Evolutionary conservation across 305 asterid species (phyloP), one percentile per base, ranked within the genome.

Genomic region (Fraxinus baroniana): DNA sequence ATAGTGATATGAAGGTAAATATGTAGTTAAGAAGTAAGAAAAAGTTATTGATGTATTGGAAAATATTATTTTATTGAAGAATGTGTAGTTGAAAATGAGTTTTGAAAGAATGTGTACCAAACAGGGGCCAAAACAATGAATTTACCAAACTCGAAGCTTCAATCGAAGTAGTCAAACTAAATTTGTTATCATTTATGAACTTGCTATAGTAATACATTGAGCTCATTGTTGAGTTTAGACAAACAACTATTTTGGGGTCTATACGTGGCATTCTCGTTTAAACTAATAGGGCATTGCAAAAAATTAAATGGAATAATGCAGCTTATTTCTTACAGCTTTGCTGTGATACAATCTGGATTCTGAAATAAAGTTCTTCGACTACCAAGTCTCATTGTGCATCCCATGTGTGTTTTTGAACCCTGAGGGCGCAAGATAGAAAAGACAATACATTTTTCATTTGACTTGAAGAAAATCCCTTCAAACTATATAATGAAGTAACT

Each of bases 371-470:
- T 96, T 91, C 87, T 94, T 84, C 98, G 90, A 84, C 93, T 87
- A 33, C 99, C 99, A 78, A 96, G 97, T 86, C 99, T 92, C 99
- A 93, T 94, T 77, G 99, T 96, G 90, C 95, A 92, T 87, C 99
- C 99, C 98, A 94, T 93, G 80, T 93, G 94, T 82, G 98, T 94
- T 91, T 87, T 93, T 70, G 98, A 96, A 81, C 97, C 97, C 98
- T 93, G 86, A 39, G 78, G 79, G 64, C 39, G 83, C 9, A 39
- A 62, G 15, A 86, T 15, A 18, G 41, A 70, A 28, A 77, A 28
- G 83, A 79, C 26, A 77, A 64, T 36, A 7, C 64, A 84, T 78
- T 32, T 46, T 68, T 77, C 78, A 77, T 80, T 62, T 44, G 39
- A 83, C 30, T 20, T 46, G 60, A 74, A 36, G 52, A 80, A 74